Conservation (phyloP, 169 alveolate species). For the Amoebophrya sp. region DNA sequence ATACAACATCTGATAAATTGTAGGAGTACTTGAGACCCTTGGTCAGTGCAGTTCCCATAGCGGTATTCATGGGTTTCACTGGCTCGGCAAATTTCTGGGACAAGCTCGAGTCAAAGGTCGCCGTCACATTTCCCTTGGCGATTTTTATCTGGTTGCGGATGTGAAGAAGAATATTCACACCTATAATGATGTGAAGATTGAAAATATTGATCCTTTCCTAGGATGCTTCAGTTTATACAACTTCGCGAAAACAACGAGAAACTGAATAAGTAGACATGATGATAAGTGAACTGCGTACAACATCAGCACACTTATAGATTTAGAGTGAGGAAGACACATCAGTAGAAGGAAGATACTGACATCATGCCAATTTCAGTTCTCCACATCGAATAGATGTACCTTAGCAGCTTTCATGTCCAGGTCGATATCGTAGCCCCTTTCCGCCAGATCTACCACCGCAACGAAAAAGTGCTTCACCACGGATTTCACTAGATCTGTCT, state of each 20-base stretch:
- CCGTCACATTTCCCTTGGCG: neutral
- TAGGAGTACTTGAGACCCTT: neutral
- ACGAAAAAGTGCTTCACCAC: neutral
- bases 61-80: neutral
- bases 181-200: too few relatives aligned
- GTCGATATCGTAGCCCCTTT: neutral
- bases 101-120: neutral
- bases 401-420: neutral
- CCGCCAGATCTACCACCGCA: neutral
- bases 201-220: too few relatives aligned
- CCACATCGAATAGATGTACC: neutral
- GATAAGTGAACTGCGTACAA: too few relatives aligned
- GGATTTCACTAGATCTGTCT: neutral
- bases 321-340: neutral
- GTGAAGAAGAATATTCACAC: too few relatives aligned
- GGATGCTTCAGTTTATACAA: too few relatives aligned
- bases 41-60: neutral
- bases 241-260: too few relatives aligned
- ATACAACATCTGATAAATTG: neutral
- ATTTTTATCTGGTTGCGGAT: neutral
- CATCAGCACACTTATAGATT: neutral
- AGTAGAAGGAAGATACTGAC: neutral
- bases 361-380: neutral
- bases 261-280: too few relatives aligned
- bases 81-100: neutral